Conservation (phyloP, 106 monocot genomes). For the Triglochin maritima region DNA sequence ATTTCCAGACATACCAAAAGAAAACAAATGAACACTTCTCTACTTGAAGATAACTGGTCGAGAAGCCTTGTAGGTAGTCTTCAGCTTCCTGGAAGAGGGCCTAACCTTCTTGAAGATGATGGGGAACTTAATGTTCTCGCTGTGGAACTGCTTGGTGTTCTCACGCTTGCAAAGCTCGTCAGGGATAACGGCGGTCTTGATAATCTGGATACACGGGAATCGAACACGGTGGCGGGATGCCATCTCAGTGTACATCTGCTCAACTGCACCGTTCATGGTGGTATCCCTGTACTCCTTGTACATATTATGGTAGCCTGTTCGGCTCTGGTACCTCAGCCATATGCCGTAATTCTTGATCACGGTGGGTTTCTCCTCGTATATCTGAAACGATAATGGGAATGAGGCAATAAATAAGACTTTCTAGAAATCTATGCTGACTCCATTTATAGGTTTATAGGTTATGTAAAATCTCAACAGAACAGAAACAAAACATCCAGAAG, state of each 20-base stretch:
- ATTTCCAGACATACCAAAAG: background rate
- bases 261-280: conserved; percentile 69
- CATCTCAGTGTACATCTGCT: conserved; percentile 91
- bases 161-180: conserved; percentile 60
- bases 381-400: conserved; percentile 9
- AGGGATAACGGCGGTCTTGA: conserved; percentile 59
- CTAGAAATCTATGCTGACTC: too few species aligned
- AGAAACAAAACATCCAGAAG: too few species aligned
- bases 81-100: conserved; percentile 62
- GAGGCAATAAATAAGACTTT: background rate
- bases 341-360: conserved; percentile 80
- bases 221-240: conserved; percentile 76
- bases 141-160: conserved; percentile 64
- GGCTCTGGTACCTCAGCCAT: conserved; percentile 79
- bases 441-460: too few species aligned
- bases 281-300: conserved; percentile 89
- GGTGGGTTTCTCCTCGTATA: conserved; percentile 63
- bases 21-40: background rate
- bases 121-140: conserved; percentile 59
- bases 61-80: conserved; percentile 76
- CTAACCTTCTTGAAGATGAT: conserved; percentile 59
- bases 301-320: conserved; percentile 90
- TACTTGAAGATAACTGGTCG: conserved; percentile 67
- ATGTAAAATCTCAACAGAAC: too few species aligned
- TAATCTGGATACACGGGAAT: conserved; percentile 72